Evolutionary conservation across 2,329 filamentous ascomycete genomes (phyloP).

Genomic region (Parasarocladium wereldwijsianum): DNA sequence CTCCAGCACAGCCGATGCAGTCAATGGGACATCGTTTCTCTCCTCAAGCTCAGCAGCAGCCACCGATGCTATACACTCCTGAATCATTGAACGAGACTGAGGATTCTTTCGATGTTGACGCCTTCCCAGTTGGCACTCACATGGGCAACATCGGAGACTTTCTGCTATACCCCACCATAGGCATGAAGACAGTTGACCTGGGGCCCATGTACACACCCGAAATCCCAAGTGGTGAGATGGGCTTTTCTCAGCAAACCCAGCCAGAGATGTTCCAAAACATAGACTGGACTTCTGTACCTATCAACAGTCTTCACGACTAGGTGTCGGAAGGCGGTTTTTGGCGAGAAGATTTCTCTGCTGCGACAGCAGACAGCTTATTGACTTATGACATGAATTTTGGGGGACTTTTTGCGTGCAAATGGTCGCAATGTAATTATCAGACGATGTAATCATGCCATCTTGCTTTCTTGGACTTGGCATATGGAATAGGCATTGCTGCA

Average conservation of each 20-base stretch:
- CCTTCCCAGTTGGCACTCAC: constrained; percentile 30
- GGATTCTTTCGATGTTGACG: constrained; percentile 50
- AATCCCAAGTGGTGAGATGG: constrained; percentile 32
- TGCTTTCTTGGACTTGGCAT: too few relatives aligned
- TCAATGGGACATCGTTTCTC: constrained; percentile 41
- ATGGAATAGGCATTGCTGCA: too few relatives aligned
- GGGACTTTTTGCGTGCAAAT: too few relatives aligned
- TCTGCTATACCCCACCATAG: constrained; percentile 38
- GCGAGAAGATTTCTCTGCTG: neutral
- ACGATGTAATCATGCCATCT: neutral
- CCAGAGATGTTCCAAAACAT: constrained; percentile 32
- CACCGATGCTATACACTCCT: constrained; percentile 56
- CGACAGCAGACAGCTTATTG: neutral
- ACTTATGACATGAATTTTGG: constrained; percentile 3
- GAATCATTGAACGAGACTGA: constrained; percentile 46
- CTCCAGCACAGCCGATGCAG: constrained; percentile 11
- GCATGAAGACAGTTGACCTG: constrained; percentile 22
- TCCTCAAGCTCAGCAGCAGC: constrained; percentile 51
- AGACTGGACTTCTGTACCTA: constrained; percentile 25
- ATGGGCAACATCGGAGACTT: constrained; percentile 44
- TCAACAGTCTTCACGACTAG: constrained; percentile 18
- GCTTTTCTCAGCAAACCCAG: constrained; percentile 36
- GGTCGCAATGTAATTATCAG: neutral
- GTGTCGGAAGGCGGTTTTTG: constrained; percentile 1
- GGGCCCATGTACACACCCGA: constrained; percentile 35